These are phyloP conservation scores for Jaenimonas drosophilae DNA, from an alignment of 208 protist genomes.

Conservation along the genomic window DNA sequence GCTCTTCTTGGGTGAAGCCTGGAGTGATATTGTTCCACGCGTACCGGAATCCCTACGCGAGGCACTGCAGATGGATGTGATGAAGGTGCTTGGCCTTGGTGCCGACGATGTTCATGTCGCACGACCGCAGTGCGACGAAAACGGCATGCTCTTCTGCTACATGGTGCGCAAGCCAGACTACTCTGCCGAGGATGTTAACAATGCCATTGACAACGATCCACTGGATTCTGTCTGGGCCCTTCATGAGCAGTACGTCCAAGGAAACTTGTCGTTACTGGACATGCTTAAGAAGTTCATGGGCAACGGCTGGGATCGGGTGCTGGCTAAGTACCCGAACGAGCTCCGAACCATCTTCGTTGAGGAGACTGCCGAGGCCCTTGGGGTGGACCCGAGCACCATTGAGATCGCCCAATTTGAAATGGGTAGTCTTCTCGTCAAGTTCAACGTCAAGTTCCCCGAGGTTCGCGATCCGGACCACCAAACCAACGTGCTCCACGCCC, in stretches of 20 bases:
- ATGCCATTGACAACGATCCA: background rate
- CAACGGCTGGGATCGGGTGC: background rate
- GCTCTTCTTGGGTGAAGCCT: background rate
- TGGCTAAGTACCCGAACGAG: background rate
- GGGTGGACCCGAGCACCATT: background rate
- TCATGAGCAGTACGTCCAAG: background rate
- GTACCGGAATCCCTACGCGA: background rate
- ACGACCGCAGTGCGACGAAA: constrained; percentile 1
- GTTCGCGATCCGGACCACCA: no score
- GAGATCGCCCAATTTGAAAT: background rate
- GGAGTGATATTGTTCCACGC: background rate
- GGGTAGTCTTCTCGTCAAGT: background rate
- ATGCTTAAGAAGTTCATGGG: background rate
- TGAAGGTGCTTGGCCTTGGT: background rate
- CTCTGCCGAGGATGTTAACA: constrained; percentile 1
- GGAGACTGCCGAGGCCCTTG: background rate
- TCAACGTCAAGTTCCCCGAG: constrained; percentile 5
- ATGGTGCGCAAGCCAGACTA: background rate
- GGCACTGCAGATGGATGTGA: background rate
- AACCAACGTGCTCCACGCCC: no score
- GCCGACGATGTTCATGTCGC: background rate
- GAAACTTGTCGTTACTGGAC: no score
- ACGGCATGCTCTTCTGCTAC: background rate
- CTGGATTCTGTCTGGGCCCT: background rate
- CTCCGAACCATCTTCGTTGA: constrained; percentile 1